phyloP scores from a whole-genome alignment of 139 green algal genomes.

The Gonium pectorale region DNA sequence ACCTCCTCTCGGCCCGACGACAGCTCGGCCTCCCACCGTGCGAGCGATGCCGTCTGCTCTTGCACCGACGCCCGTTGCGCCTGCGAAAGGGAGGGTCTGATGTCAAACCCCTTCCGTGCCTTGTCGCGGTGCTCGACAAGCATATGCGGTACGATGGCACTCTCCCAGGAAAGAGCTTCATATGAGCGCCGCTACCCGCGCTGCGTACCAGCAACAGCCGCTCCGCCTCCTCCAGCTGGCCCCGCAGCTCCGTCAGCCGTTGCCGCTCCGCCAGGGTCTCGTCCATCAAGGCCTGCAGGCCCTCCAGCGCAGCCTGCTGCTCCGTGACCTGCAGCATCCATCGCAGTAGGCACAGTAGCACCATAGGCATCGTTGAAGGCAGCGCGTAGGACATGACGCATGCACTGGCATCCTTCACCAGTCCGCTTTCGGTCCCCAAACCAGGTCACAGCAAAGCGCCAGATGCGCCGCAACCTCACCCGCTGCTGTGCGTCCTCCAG shows the following conservation, averaged over 20 bases:
- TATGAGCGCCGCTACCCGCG: too few relatives aligned
- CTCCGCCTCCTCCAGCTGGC: slow-evolving; percentile 2
- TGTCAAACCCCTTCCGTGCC: too few relatives aligned
- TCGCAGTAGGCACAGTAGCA: too few relatives aligned
- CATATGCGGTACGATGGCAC: too few relatives aligned
- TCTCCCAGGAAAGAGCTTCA: too few relatives aligned
- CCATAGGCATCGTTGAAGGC: too few relatives aligned
- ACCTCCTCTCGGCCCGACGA: not conserved
- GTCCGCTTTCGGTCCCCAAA: too few relatives aligned
- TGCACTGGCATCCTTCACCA: too few relatives aligned
- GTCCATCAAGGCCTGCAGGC: slow-evolving; percentile 5
- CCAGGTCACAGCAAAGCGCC: too few relatives aligned
- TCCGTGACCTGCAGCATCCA: not conserved
- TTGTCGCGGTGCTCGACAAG: too few relatives aligned
- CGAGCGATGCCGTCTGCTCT: not conserved
- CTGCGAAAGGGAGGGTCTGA: too few relatives aligned
- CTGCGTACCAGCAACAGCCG: not conserved
- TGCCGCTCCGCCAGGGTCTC: not conserved
- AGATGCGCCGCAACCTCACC: not conserved
- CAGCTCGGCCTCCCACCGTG: not conserved
- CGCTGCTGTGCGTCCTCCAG: not conserved
- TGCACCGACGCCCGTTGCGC: not conserved
- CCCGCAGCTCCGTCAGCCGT: not conserved
- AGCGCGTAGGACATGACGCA: too few relatives aligned
- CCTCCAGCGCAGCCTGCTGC: not conserved